Evolutionary conservation across 768 basidiomycete species (phyloP).

Genomic region (Tricholoma flavovirens): DNA sequence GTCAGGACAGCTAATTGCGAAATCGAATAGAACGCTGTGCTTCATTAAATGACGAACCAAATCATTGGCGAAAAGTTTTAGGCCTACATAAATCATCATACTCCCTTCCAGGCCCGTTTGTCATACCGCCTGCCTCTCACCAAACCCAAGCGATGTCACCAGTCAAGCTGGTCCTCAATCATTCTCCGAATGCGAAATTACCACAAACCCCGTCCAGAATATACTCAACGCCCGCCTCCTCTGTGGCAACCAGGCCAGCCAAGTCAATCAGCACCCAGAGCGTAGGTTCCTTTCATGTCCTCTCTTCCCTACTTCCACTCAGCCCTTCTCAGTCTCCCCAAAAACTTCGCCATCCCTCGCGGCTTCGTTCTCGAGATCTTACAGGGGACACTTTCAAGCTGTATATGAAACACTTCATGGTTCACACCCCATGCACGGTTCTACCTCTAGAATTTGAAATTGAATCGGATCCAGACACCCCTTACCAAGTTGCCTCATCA

Average conservation of each 20-base stretch:
- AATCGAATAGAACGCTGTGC: conserved; percentile 34
- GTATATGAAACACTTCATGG: conserved; percentile 78
- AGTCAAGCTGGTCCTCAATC: neutral
- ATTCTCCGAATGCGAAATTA: conserved; percentile 8
- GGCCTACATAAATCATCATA: conserved; percentile 51
- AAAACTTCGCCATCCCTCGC: conserved; percentile 68
- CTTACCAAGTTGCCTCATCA: conserved; percentile 3
- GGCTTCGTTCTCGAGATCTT: conserved; percentile 60
- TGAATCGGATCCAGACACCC: conserved; percentile 10
- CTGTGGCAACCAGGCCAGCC: conserved; percentile 23
- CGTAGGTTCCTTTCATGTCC: neutral
- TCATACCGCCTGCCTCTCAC: conserved; percentile 30
- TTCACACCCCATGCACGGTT: conserved; percentile 35
- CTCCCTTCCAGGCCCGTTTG: conserved; percentile 42
- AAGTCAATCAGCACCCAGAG: conserved; percentile 13
- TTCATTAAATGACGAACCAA: conserved; percentile 53
- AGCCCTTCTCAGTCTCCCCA: conserved; percentile 26
- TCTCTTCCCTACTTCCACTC: neutral
- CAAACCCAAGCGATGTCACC: conserved; percentile 9
- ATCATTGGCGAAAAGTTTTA: conserved; percentile 49
- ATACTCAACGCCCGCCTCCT: conserved; percentile 11
- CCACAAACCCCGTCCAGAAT: conserved; percentile 18
- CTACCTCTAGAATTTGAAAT: conserved; percentile 5
- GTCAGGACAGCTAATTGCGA: neutral
- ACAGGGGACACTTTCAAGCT: conserved; percentile 68